These are phyloP conservation scores for Capsicum chinense DNA, from an alignment of 257 asterid genomes.

Conservation along the genomic window DNA sequence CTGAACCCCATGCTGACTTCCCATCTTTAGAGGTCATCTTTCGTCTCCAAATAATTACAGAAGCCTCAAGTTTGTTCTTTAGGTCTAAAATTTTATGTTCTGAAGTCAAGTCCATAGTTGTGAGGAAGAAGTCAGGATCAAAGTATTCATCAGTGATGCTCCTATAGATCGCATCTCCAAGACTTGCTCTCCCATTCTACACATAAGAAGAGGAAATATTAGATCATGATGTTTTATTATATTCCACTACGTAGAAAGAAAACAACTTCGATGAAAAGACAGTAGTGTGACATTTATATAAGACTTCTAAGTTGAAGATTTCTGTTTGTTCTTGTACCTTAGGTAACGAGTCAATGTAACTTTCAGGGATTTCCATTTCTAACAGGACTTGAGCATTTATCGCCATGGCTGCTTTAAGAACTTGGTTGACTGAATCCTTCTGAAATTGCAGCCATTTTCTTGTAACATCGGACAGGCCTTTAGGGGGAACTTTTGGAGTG, in stretches of 20 bases:
- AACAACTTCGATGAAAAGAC: neutral
- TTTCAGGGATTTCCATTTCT: slow-evolving; percentile 85
- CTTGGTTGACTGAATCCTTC: slow-evolving; percentile 89
- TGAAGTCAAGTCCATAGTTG: slow-evolving; percentile 52
- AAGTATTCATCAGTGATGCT: slow-evolving; percentile 71
- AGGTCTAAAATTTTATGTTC: slow-evolving; percentile 75
- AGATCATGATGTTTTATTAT: neutral
- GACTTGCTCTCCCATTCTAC: slow-evolving; percentile 74
- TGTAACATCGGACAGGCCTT: slow-evolving; percentile 74
- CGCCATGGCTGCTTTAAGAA: slow-evolving; percentile 92
- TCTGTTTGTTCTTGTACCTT: slow-evolving; percentile 54
- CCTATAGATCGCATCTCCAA: slow-evolving; percentile 70
- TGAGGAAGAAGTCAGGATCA: slow-evolving; percentile 63
- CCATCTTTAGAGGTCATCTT: slow-evolving; percentile 64
- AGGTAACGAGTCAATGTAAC: slow-evolving; percentile 81
- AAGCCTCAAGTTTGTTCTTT: slow-evolving; percentile 70
- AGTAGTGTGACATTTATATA: neutral
- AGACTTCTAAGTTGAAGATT: neutral
- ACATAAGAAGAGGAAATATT: slow-evolving; percentile 1
- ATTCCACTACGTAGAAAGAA: slow-evolving; percentile 21
- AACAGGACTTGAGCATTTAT: slow-evolving; percentile 75
- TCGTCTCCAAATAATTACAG: slow-evolving; percentile 71
- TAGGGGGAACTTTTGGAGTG: slow-evolving; percentile 70
- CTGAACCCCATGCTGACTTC: slow-evolving; percentile 77
- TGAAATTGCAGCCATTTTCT: slow-evolving; percentile 79